Evolutionary conservation across 1,284 basidiomycete genomes (phyloP).

Genomic region (Takashimella koratensis): DNA sequence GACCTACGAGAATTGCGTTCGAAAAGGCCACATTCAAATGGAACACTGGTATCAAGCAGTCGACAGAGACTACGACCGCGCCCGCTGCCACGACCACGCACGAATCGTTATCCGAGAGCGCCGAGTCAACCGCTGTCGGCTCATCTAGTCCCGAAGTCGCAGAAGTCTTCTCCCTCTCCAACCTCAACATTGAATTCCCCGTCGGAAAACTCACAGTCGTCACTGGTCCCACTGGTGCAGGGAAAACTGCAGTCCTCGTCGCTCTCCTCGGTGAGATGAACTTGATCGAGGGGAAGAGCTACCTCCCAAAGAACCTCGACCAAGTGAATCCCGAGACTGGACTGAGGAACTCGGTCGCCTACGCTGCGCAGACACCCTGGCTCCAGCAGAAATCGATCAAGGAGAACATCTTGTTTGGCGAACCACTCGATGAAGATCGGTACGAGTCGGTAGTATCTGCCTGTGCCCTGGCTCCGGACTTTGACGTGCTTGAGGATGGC

Average conservation of each 20-base stretch:
- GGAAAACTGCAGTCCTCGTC: slow-evolving; percentile 52
- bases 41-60: slow-evolving; percentile 53
- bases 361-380: slow-evolving; percentile 82
- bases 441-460: slow-evolving; percentile 72
- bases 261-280: slow-evolving; percentile 59
- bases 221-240: slow-evolving; percentile 72
- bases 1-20: slow-evolving; percentile 57
- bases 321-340: slow-evolving; percentile 59
- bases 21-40: slow-evolving; percentile 65
- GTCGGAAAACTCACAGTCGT: slow-evolving; percentile 64
- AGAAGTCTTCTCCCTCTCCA: slow-evolving; percentile 58
- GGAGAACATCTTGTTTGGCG: slow-evolving; percentile 67
- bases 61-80: slow-evolving; percentile 14
- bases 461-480: slow-evolving; percentile 69
- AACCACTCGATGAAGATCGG: slow-evolving; percentile 60
- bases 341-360: slow-evolving; percentile 70
- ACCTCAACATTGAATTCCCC: slow-evolving; percentile 66
- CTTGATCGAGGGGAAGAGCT: slow-evolving; percentile 58
- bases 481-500: slow-evolving; percentile 71
- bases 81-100: neutral
- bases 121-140: slow-evolving; percentile 16
- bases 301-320: slow-evolving; percentile 62
- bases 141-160: slow-evolving; percentile 12
- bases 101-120: neutral
- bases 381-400: slow-evolving; percentile 58